Percentiles rank a stretch among this genome's conserved stretches.
Conservation (phyloP, 176 grass and related monocot genomes). For the Oryza meridionalis region DNA sequence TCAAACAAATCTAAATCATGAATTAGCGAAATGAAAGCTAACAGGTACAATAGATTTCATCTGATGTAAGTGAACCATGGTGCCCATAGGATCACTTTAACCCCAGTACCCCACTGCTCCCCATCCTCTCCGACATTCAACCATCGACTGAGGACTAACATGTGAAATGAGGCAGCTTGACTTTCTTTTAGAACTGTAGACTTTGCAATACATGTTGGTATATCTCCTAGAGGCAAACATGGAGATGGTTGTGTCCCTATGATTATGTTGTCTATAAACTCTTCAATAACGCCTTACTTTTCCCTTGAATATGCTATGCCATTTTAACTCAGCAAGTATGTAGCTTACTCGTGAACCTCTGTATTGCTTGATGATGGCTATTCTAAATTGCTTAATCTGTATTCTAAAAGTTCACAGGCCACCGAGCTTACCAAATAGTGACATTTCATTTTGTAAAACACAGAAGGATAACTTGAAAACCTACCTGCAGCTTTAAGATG, state of each 20-base stretch:
- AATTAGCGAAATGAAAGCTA: conserved; percentile 13
- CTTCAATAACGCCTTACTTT: conserved; percentile 20
- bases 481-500: conserved; percentile 87
- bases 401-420: conserved; percentile 24
- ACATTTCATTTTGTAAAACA: neutral
- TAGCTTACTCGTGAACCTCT: conserved; percentile 18
- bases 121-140: no score
- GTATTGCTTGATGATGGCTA: neutral
- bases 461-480: conserved; percentile 8
- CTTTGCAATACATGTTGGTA: neutral
- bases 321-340: conserved; percentile 9
- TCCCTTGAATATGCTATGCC: neutral
- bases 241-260: conserved; percentile 28
- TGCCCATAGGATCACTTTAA: neutral
- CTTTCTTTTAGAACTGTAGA: conserved; percentile 24
- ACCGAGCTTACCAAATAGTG: conserved; percentile 15
- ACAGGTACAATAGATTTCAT: neutral
- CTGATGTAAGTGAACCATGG: neutral
- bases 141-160: neutral
- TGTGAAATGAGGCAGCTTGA: neutral
- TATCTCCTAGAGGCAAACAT: conserved; percentile 17
- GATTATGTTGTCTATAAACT: conserved; percentile 19
- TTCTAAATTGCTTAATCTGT: conserved; percentile 29
- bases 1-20: neutral
- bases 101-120: no score